Base-by-base conservation (phyloP, 805 yeast species). In the Yarrowia divulgata region DNA sequence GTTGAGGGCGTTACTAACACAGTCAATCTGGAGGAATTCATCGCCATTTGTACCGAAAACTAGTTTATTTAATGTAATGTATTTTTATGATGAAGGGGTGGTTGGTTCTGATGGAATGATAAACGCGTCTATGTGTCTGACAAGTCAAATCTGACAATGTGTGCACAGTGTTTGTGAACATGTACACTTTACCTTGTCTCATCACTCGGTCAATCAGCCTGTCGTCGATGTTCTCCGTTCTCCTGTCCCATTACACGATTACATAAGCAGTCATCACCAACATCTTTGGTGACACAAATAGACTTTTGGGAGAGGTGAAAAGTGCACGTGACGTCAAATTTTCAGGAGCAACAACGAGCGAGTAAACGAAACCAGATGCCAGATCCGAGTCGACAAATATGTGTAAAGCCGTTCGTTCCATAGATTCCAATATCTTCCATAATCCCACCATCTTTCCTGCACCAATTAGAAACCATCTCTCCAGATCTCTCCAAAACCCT, bases 11-110 rank as follows among this genome's bases (percentile, higher is more conserved):
- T 8, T 40, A 58, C 66, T 60, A 43, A 70, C 45, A 40, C 76
- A 82, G 84, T 93, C 73, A 89, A 89, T 75, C 96, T 91, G 75
- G 91, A 91, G 72, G 98, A 93, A 79, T 93, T 93, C 76, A 90
- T 92, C 71, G 90, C 90, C 70, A 91, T 93, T 50, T 92, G 97
- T 77, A 87, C 91, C 19, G 97, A 92, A 49, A 75, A 75, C 67
- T 78, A 71, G 70, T 34, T 34, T 60, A 60, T 60, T 60, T 60
- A 57, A 55, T 52, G 16, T 52, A 52, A 39, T 58, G 64, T 58
- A 58, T 42, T 60, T 60, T 60, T 60, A 60, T 60, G 40, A 35
- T 48, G 19, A 2, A 32, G n/a, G 32, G 19, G 3, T 3, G 18
- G n/a, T n/a, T 2, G 54, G n/a, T 1, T 8, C 13, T 13, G n/a